Evolutionary conservation across 2,329 filamentous ascomycete species (phyloP).

Genomic region (Ophiostoma fasciatum): DNA sequence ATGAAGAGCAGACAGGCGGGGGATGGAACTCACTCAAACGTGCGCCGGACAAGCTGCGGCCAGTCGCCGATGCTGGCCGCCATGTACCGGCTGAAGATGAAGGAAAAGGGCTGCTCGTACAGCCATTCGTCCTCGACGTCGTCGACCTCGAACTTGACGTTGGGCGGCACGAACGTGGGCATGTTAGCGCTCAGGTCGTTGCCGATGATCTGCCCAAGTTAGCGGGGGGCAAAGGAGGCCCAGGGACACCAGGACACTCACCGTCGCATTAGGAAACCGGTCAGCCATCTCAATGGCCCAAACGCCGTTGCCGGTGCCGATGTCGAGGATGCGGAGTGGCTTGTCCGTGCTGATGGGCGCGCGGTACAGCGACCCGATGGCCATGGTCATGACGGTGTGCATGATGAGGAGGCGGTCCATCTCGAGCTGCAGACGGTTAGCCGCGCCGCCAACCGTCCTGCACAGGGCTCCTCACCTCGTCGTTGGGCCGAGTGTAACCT

Average conservation of each 20-base stretch:
- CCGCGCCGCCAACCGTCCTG: neutral
- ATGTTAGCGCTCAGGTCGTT: constrained; percentile 13
- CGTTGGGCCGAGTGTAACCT: constrained; percentile 23
- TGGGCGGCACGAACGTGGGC: constrained; percentile 12
- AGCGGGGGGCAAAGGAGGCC: too few species aligned
- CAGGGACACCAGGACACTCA: too few species aligned
- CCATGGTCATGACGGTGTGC: constrained; percentile 5
- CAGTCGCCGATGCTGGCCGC: constrained; percentile 11
- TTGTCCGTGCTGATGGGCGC: constrained; percentile 6
- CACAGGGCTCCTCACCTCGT: constrained; percentile 15
- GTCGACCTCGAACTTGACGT: constrained; percentile 13
- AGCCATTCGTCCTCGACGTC: constrained; percentile 13
- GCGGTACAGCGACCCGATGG: constrained; percentile 3
- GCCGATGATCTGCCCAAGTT: constrained; percentile 8
- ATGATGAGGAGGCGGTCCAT: constrained; percentile 10
- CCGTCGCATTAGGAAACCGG: constrained; percentile 3
- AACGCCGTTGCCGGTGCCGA: constrained; percentile 9
- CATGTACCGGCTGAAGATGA: constrained; percentile 11
- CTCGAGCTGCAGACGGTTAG: constrained; percentile 2
- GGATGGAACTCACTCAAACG: constrained; percentile 4
- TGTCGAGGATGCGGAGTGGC: constrained; percentile 7
- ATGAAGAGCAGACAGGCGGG: neutral
- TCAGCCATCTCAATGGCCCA: constrained; percentile 10
- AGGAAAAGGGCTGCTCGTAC: constrained; percentile 10
- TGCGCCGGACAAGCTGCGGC: constrained; percentile 9